Conservation (phyloP, 352 stramenopile species). For the Globisporangium takayamanum region DNA sequence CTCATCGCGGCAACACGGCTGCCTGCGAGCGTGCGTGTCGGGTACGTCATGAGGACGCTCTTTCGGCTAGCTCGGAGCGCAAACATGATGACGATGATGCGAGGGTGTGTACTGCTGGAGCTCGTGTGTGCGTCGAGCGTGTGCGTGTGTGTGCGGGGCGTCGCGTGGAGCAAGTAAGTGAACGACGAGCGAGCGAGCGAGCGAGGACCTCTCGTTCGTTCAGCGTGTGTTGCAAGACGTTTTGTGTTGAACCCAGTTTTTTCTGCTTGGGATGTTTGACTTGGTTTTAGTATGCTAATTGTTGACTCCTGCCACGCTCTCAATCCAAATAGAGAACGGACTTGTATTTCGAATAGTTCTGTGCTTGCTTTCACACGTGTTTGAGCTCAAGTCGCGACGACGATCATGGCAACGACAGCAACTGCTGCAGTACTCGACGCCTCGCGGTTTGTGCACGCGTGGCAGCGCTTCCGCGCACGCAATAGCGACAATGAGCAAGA, state of each 20-base stretch:
- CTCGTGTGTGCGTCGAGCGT: slow-evolving; percentile 1
- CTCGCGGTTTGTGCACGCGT: slow-evolving; percentile 56
- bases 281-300: no score
- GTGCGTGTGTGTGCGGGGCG: neutral
- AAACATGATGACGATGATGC: slow-evolving; percentile 3
- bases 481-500: neutral
- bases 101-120: neutral
- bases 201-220: no score
- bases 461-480: slow-evolving; percentile 29
- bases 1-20: slow-evolving; percentile 28
- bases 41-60: neutral
- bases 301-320: no score
- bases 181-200: no score
- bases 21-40: slow-evolving; percentile 2
- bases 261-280: no score
- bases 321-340: no score
- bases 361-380: no score
- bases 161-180: no score
- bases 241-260: no score
- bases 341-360: no score
- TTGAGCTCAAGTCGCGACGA: slow-evolving; percentile 2
- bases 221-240: no score
- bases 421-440: slow-evolving; percentile 23
- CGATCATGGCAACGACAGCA: slow-evolving; percentile 8
- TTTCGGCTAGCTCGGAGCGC: slow-evolving; percentile 6